Conservation (phyloP, 2,329 filamentous ascomycete species). For the Pestalotiopsis sp. region DNA sequence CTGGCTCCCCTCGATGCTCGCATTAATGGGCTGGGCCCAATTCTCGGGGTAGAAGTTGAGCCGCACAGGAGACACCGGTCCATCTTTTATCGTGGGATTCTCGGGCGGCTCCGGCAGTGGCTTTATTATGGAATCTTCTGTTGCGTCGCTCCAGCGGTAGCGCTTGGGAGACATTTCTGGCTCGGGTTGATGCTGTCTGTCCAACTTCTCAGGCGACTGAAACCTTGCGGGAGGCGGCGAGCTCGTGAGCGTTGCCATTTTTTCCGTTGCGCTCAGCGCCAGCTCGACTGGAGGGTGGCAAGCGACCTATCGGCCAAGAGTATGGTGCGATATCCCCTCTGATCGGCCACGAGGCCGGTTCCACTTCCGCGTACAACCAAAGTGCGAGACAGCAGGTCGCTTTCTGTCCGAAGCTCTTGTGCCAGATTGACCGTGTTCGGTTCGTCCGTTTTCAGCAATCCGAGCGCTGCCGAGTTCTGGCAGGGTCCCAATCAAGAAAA, state of each 20-base stretch:
- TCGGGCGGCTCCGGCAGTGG: constrained; percentile 32
- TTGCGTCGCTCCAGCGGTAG: constrained; percentile 33
- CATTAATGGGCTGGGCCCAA: constrained; percentile 55
- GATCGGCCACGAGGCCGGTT: background rate
- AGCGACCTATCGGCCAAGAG: background rate
- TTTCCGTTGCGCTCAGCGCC: background rate
- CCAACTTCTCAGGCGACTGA: constrained; percentile 29
- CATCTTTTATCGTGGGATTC: constrained; percentile 49
- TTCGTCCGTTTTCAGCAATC: background rate
- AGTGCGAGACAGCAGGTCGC: background rate
- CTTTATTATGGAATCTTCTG: constrained; percentile 25
- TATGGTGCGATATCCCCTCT: background rate
- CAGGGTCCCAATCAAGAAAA: background rate
- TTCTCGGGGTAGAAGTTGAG: constrained; percentile 57
- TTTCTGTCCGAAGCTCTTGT: background rate
- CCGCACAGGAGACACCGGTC: constrained; percentile 58
- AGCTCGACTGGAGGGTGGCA: background rate
- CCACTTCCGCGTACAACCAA: background rate
- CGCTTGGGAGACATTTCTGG: constrained; percentile 35
- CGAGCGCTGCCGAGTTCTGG: background rate
- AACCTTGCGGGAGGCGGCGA: constrained; percentile 28
- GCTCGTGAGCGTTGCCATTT: constrained; percentile 32
- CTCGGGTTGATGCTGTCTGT: constrained; percentile 25
- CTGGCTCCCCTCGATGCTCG: constrained; percentile 45
- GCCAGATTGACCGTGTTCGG: background rate